Base-by-base conservation (phyloP, 2,329 filamentous ascomycete species). In the Arthrocladium fulminans region DNA sequence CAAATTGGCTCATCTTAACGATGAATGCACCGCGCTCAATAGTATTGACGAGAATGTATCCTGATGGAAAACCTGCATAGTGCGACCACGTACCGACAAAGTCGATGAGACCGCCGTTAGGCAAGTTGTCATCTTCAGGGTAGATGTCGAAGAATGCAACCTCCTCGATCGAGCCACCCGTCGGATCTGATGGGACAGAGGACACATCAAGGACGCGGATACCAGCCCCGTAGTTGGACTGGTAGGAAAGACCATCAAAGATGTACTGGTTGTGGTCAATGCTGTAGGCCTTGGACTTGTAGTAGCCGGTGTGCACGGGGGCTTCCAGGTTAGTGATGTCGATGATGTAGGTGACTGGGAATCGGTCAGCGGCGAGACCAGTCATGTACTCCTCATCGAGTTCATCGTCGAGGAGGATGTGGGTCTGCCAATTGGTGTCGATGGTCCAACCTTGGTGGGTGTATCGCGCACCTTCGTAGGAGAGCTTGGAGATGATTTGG, bases 381-480 rank as follows among this genome's bases (percentile, higher is more conserved):
- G 63, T 61, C 2, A 59, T 59, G 4, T 71, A 59, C 2, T 55
- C 48, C 63, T 79, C 75, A 49, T 79, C 75, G 9, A 73, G 65
- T 58, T 78, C 75, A 53, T 78, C 74, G 53, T 77, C 74, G 3
- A 76, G 58, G 12, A 76, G 64, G 3, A 77, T 67, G 56, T 67
- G 75, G 38, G 68, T 57, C 55, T 68, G 67, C 59, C 63, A 70
- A 43, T 67, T 59, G 9, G 63, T 58, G 57, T 76, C 71, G 20
- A 76, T 65, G 2, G 79, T 65, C 65, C 72, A 73, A 5, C 77
- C 77, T 57, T 79, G 76, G 58, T 81, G 77, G 1, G 75, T 77
- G 63, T 80, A 80, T 13, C 68, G 27, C 2, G 50, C 50, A 22
- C 50, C 50, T 3, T 23, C 25, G 37, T 49, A 52, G 37, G 20